Percentiles rank a stretch among this genome's conserved stretches.
Evolutionary conservation across 73 alveolate genomes (phyloP).

Genomic region (Uronychia binucleata): DNA sequence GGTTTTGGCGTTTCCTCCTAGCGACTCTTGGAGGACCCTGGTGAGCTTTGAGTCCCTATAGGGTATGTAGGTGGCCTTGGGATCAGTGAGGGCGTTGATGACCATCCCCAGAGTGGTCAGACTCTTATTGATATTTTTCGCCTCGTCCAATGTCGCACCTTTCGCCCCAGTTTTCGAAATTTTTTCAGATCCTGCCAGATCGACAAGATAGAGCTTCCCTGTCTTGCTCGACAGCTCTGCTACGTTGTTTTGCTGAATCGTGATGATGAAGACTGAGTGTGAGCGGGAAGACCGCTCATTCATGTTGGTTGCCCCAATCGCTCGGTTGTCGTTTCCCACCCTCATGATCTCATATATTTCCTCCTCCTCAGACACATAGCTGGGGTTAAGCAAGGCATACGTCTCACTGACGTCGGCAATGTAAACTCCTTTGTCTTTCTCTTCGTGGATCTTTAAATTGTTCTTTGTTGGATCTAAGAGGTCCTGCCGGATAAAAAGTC

Average conservation of each 20-base stretch:
- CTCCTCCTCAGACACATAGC: conserved; percentile 60
- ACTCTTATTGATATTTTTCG: conserved; percentile 73
- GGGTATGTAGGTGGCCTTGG: conserved; percentile 69
- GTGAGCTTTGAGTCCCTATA: conserved; percentile 85
- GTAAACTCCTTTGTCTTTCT: conserved; percentile 81
- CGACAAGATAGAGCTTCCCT: conserved; percentile 87
- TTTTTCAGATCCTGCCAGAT: conserved; percentile 94
- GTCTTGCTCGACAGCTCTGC: conserved; percentile 72
- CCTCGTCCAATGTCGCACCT: conserved; percentile 81
- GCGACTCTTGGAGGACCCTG: conserved; percentile 75
- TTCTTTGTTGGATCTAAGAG: conserved; percentile 64
- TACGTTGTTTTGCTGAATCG: conserved; percentile 64
- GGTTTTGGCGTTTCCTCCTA: conserved; percentile 92
- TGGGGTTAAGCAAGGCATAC: conserved; percentile 61
- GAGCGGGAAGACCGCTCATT: conserved; percentile 87
- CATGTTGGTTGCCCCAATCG: conserved; percentile 71
- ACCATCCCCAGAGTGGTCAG: conserved; percentile 77
- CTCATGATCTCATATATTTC: conserved; percentile 76
- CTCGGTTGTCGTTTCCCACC: conserved; percentile 71
- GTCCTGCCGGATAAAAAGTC: conserved; percentile 48
- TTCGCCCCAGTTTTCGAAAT: conserved; percentile 88
- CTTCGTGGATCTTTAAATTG: conserved; percentile 77
- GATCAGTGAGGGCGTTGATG: conserved; percentile 78
- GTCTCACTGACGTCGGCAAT: conserved; percentile 84
- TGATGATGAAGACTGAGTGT: conserved; percentile 78